phyloP scores from a whole-genome alignment of 169 alveolate species.

The Theileria equi region DNA sequence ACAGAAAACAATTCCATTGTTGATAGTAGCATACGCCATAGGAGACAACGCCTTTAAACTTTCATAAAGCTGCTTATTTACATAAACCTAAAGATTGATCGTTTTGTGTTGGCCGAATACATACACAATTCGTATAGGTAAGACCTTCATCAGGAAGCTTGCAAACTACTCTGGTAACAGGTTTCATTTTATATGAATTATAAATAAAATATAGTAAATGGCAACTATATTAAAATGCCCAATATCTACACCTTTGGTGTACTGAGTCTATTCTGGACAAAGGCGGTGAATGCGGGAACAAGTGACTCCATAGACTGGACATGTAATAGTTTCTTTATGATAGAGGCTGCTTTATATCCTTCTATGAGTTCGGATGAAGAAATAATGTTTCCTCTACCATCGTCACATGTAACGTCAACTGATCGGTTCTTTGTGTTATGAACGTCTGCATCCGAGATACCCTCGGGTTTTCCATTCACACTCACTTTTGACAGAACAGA shows the following conservation, averaged over 20 bases:
- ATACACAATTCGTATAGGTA: slow-evolving; percentile 62
- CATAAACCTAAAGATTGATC: slow-evolving; percentile 38
- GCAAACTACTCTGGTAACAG: slow-evolving; percentile 34
- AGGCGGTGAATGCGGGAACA: slow-evolving; percentile 59
- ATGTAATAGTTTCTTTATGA: slow-evolving; percentile 39
- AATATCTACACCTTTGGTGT: background rate
- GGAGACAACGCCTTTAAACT: slow-evolving; percentile 21
- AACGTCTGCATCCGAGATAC: no score
- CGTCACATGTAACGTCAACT: no score
- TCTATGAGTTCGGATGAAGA: slow-evolving; percentile 44
- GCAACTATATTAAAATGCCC: background rate
- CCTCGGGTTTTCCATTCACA: no score
- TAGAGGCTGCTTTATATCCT: slow-evolving; percentile 44
- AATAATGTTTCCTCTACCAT: no score
- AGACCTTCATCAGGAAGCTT: slow-evolving; percentile 65
- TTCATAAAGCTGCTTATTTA: slow-evolving; percentile 48
- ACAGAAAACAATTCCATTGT: slow-evolving; percentile 57
- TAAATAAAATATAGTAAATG: background rate
- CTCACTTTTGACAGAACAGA: no score
- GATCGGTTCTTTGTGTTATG: no score
- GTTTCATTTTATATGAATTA: slow-evolving; percentile 12
- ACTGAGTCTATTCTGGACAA: slow-evolving; percentile 28
- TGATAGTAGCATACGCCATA: slow-evolving; percentile 60
- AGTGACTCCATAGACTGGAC: slow-evolving; percentile 54
- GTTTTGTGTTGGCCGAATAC: background rate